Conservation (phyloP, 139 green algal species). For the Chlamydomonas sp. region DNA sequence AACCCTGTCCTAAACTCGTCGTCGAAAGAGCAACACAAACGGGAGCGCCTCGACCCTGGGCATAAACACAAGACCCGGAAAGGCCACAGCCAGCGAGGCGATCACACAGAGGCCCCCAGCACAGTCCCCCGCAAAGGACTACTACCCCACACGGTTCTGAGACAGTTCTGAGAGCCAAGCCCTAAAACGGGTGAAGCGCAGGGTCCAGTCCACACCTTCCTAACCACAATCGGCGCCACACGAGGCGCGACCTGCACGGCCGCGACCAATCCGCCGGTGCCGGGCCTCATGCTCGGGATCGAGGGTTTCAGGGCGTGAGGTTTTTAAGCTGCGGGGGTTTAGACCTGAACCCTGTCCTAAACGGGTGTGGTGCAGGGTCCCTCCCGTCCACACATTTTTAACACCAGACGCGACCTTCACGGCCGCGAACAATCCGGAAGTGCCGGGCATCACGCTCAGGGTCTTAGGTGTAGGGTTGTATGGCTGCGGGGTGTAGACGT, state of each 20-base stretch:
- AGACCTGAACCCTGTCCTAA: not conserved
- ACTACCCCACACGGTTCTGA: not conserved
- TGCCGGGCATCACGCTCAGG: not conserved
- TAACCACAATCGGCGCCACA: too few relatives aligned
- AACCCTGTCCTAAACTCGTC: not conserved
- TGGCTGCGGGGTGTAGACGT: too few relatives aligned
- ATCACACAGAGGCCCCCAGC: too few relatives aligned
- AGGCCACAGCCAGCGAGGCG: too few relatives aligned
- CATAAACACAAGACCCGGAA: too few relatives aligned
- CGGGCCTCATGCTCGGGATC: slow-evolving; percentile 50
- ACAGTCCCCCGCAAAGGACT: not conserved
- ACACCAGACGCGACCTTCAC: not conserved
- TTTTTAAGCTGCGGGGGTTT: not conserved
- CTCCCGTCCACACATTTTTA: not conserved
- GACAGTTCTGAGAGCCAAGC: too few relatives aligned
- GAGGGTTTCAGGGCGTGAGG: not conserved
- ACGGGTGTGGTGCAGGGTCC: not conserved
- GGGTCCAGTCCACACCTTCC: too few relatives aligned
- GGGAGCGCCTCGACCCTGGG: too few relatives aligned
- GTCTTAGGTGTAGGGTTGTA: too few relatives aligned
- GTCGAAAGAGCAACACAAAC: not conserved
- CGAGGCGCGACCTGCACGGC: too few relatives aligned
- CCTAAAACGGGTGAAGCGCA: too few relatives aligned
- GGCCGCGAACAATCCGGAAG: not conserved
- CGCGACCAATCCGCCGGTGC: too few relatives aligned